A percentile compares a stretch with the other conserved stretches of the same genome.
These are phyloP conservation scores for Boletus barrowsii DNA, from an alignment of 768 basidiomycete genomes.

Conservation along the genomic window DNA sequence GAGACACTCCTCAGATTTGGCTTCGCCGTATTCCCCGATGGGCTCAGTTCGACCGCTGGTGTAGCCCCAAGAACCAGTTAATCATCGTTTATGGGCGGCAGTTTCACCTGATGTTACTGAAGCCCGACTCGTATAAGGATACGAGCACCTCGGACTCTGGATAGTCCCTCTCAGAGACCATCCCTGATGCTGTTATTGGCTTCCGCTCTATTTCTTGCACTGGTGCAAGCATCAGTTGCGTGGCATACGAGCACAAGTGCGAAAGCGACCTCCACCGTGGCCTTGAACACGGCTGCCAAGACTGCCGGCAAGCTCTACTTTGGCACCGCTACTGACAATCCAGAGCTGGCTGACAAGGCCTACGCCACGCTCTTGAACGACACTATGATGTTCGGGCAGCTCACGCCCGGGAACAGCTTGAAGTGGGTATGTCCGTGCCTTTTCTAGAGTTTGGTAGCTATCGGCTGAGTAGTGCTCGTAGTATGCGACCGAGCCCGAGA, in stretches of 20 bases:
- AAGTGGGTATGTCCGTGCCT: conserved; percentile 16
- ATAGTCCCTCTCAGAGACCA: neutral
- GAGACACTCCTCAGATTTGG: too few species aligned
- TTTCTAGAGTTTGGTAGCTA: neutral
- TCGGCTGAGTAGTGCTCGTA: neutral
- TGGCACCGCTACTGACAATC: conserved; percentile 47
- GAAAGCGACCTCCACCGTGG: neutral
- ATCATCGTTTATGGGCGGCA: too few species aligned
- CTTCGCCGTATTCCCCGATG: too few species aligned
- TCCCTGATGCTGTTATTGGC: neutral
- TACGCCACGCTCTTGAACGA: conserved; percentile 9
- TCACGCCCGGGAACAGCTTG: conserved; percentile 20
- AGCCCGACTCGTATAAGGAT: neutral
- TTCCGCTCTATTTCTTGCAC: conserved; percentile 5
- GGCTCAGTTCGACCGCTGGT: too few species aligned
- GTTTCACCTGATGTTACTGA: neutral
- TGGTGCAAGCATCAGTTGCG: neutral
- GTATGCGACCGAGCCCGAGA: conserved; percentile 22
- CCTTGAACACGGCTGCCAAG: conserved; percentile 37
- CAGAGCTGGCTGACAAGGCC: conserved; percentile 37
- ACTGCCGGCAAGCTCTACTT: conserved; percentile 45
- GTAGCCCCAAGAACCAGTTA: too few species aligned
- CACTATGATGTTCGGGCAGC: conserved; percentile 15
- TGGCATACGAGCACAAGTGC: neutral
- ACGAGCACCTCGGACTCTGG: neutral